These are phyloP conservation scores for Ophiocordyceps sinensis DNA, from an alignment of 2,329 filamentous ascomycete genomes.

Conservation along the genomic window DNA sequence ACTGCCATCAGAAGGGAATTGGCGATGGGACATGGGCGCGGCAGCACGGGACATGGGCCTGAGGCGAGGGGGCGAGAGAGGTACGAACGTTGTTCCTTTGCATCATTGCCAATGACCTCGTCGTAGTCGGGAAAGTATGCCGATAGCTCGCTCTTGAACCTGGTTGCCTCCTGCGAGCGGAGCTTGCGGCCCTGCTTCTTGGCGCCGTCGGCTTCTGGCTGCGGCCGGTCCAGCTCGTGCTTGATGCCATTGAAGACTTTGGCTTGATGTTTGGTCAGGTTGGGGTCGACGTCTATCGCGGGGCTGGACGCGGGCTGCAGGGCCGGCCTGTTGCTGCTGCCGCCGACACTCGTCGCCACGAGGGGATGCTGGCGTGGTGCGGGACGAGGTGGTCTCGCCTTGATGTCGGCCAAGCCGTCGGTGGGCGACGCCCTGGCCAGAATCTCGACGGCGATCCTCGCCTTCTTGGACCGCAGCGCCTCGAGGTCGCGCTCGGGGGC, in stretches of 20 bases:
- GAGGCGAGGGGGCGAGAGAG: background rate
- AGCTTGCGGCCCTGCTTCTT: constrained; percentile 59
- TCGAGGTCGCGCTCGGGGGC: constrained; percentile 28
- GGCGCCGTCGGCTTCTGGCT: constrained; percentile 26
- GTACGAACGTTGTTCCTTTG: constrained; percentile 59
- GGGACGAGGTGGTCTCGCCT: constrained; percentile 11
- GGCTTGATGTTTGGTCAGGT: constrained; percentile 35
- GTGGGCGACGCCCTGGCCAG: constrained; percentile 14
- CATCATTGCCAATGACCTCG: constrained; percentile 77
- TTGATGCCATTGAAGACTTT: constrained; percentile 48
- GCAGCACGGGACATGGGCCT: background rate
- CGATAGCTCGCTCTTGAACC: constrained; percentile 83
- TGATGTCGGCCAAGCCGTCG: constrained; percentile 9
- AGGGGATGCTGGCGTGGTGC: constrained; percentile 7
- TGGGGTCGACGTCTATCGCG: constrained; percentile 9
- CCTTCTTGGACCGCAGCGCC: constrained; percentile 30
- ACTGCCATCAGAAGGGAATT: background rate
- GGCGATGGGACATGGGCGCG: background rate
- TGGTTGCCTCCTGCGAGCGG: constrained; percentile 70
- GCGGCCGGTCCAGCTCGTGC: constrained; percentile 43
- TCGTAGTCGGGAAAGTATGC: constrained; percentile 91
- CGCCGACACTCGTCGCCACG: constrained; percentile 2
- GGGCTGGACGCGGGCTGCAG: background rate
- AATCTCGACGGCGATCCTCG: constrained; percentile 39
- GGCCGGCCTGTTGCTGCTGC: constrained; percentile 6